Evolutionary conservation across 2,329 filamentous ascomycete species (phyloP).

Genomic region (Sporothrix euskadiensis): DNA sequence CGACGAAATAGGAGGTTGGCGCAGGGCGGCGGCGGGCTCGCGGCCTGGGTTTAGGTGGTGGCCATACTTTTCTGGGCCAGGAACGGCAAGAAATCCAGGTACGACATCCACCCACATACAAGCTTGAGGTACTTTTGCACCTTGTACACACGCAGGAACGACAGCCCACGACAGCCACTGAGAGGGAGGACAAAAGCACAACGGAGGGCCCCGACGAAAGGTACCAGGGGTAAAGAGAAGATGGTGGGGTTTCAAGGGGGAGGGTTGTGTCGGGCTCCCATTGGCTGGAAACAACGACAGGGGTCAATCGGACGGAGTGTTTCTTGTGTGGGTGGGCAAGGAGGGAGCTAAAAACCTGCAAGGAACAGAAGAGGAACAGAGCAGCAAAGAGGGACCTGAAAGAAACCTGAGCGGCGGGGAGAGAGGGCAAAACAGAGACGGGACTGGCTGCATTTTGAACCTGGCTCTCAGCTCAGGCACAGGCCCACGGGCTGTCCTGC

Average conservation of each 20-base stretch:
- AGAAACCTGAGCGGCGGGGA: neutral
- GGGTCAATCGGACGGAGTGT: slow-evolving; percentile 11
- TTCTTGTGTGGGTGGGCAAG: neutral
- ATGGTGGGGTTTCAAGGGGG: neutral
- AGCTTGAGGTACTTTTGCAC: neutral
- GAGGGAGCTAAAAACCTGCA: slow-evolving; percentile 20
- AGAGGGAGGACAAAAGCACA: neutral
- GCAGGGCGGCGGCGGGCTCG: slow-evolving; percentile 3
- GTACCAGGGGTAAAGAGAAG: slow-evolving; percentile 14
- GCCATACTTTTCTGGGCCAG: neutral
- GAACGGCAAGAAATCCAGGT: slow-evolving; percentile 1
- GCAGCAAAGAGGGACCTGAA: slow-evolving; percentile 4
- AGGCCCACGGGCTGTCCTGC: neutral
- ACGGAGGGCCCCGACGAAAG: neutral
- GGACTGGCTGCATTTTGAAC: neutral
- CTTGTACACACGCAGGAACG: neutral
- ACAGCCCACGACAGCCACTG: neutral
- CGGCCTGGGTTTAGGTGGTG: neutral
- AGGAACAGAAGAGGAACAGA: slow-evolving; percentile 20
- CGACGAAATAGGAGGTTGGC: slow-evolving; percentile 7
- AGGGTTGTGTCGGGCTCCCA: slow-evolving; percentile 4
- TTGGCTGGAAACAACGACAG: slow-evolving; percentile 16
- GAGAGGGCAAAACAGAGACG: neutral
- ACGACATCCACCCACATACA: neutral
- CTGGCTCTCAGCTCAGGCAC: slow-evolving; percentile 1